Evolutionary conservation across 768 basidiomycete genomes (phyloP), one percentile per base, ranked within the genome.

Genomic region (Plicaturopsis crispa): DNA sequence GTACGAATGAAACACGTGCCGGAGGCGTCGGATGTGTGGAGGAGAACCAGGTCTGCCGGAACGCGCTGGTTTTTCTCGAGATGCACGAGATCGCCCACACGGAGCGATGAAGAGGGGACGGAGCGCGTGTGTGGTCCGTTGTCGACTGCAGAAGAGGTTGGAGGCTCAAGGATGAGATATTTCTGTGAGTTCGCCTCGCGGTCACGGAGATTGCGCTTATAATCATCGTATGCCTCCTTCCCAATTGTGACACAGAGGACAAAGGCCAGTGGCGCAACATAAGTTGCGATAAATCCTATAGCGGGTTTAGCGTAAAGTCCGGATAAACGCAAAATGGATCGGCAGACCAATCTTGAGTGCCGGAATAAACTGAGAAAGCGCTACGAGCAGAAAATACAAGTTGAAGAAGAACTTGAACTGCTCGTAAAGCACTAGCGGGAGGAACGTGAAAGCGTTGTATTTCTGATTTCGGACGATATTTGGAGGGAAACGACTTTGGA

Each of bases 391-490:
- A 56, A 99, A 99, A 61, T 98, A 99, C 5, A 97, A 72, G 56
- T 98, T 99, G 78, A 96, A 98, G 69, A 99, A 99, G 71, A 94
- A 97, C 62, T 97, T 98, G 82, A 98, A 99, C 58, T 98, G 94
- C 59, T 98, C 93, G 60, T 97, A 98, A 57, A 98, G 78, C 32
- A 98, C 93, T 47, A 97, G 76, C 3, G 96, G 96, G 7, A 99
- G 74, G 69, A 99, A 99, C n/a, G 88, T 91, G 64, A 89, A 75
- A 38, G 86, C 70, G 56, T 93, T 94, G 72, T 98, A 98, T 67
- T 99, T 99, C 61, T 98, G 94, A 52, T 99, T 99, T 49, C 88
- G 82, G 40, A 96, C 88, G 34, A 84, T 81, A 61, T 99, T 99
- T 21, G 92, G 73, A 13, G 94, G 82, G 46, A 76, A 89, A 46